phyloP scores from a whole-genome alignment of 2,329 filamentous ascomycete species.

The Sclerotinia trifoliorum region DNA sequence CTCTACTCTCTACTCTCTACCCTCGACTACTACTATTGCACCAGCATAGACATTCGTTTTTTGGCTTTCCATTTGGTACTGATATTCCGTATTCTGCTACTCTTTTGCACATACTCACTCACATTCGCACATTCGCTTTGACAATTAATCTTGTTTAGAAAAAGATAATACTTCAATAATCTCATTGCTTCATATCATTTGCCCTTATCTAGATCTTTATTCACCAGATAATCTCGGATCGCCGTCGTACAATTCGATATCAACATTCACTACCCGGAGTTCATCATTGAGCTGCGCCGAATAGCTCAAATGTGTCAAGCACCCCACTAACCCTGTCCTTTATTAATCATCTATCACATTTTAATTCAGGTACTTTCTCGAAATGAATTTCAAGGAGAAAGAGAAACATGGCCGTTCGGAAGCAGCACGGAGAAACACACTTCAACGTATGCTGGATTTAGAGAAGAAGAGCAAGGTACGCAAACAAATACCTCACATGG shows the following conservation, averaged over 20 bases:
- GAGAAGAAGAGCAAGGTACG: constrained; percentile 59
- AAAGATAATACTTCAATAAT: not conserved
- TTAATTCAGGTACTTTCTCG: not conserved
- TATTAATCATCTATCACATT: constrained; percentile 19
- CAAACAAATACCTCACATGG: constrained; percentile 27
- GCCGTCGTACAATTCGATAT: not conserved
- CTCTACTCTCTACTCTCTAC: not conserved
- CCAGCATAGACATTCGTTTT: constrained; percentile 10
- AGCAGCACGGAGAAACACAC: constrained; percentile 34
- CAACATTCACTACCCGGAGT: constrained; percentile 3
- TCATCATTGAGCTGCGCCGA: not conserved
- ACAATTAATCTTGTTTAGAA: not conserved
- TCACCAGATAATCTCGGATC: constrained; percentile 11
- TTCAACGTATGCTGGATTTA: constrained; percentile 59
- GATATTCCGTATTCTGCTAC: not conserved
- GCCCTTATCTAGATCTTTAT: not conserved
- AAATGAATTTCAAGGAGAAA: constrained; percentile 27
- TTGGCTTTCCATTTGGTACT: not conserved
- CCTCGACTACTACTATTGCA: constrained; percentile 11
- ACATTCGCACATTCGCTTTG: not conserved
- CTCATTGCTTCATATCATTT: constrained; percentile 4
- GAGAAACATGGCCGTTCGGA: constrained; percentile 25
- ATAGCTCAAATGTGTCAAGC: constrained; percentile 4
- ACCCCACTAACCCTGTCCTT: constrained; percentile 1
- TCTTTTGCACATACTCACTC: not conserved